Evolutionary conservation across 345 rosid genomes (phyloP).

Genomic region (Crucihimalaya himalaica): DNA sequence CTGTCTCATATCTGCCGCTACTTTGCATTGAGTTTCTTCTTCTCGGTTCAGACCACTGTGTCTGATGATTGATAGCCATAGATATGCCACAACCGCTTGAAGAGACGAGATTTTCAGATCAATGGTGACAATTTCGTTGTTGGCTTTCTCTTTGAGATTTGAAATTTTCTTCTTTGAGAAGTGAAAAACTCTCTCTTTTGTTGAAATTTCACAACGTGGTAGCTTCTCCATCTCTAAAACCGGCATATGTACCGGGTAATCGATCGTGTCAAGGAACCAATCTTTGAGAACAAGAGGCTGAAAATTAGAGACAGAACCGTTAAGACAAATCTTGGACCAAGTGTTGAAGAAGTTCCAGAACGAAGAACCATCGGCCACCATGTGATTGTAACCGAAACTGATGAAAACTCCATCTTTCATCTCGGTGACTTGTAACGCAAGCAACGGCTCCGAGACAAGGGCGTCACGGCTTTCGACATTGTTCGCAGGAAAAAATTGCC

Average conservation of each 20-base stretch:
- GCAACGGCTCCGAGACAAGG: constrained; percentile 37
- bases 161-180: constrained; percentile 33
- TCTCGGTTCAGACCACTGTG: constrained; percentile 5
- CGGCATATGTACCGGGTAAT: constrained; percentile 39
- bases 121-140: constrained; percentile 10
- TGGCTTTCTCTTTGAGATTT: constrained; percentile 47
- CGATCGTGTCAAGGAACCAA: constrained; percentile 21
- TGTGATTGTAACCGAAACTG: constrained; percentile 48
- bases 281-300: constrained; percentile 31
- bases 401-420: constrained; percentile 49
- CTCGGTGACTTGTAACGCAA: constrained; percentile 51
- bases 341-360: constrained; percentile 51
- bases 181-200: constrained; percentile 40
- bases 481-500: constrained; percentile 42
- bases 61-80: constrained; percentile 34
- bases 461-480: constrained; percentile 33
- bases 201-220: background rate
- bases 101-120: constrained; percentile 29
- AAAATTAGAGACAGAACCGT: background rate
- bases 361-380: constrained; percentile 45
- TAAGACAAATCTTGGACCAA: constrained; percentile 47
- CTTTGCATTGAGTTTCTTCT: constrained; percentile 26
- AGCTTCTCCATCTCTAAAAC: background rate
- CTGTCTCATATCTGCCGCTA: constrained; percentile 34
- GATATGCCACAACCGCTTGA: constrained; percentile 38